Conservation (phyloP, 306 rosid species). For the Dicorynia guianensis region DNA sequence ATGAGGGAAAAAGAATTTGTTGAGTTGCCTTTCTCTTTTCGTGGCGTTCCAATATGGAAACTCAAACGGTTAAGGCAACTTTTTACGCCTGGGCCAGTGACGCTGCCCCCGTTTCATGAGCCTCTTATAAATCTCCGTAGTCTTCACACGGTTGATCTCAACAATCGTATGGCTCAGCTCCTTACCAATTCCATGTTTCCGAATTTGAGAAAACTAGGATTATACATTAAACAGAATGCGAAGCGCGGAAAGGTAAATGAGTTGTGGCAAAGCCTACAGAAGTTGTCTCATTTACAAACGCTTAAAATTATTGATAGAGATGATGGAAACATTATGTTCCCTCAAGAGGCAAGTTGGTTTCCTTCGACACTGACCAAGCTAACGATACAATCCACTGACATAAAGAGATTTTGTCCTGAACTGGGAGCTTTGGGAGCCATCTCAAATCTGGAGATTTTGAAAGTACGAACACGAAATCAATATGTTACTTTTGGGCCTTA, state of each 20-base stretch:
- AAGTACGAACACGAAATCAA: not conserved
- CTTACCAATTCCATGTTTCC: not conserved
- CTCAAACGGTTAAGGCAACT: not conserved
- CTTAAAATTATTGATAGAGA: not conserved
- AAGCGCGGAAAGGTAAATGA: not conserved
- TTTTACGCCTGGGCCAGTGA: not conserved
- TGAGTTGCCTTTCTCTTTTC: too few relatives aligned
- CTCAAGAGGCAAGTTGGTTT: not conserved
- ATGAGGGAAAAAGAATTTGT: too few relatives aligned
- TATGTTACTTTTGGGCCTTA: fast-evolving
- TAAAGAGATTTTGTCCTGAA: too few relatives aligned
- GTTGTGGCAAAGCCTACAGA: not conserved
- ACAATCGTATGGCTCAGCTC: not conserved
- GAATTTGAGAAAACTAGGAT: not conserved
- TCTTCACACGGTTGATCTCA: not conserved
- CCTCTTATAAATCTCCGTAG: not conserved
- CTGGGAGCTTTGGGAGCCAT: not conserved
- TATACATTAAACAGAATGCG: not conserved
- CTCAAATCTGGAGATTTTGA: not conserved
- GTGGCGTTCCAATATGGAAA: not conserved
- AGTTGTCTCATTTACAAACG: not conserved
- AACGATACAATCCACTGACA: not conserved
- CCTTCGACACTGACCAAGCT: not conserved
- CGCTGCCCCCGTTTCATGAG: not conserved
- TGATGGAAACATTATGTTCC: not conserved